A percentile compares a stretch with the other conserved stretches of the same genome.
Evolutionary conservation across 2,329 filamentous ascomycete genomes (phyloP).

Genomic region (Ceratocystis variospora): DNA sequence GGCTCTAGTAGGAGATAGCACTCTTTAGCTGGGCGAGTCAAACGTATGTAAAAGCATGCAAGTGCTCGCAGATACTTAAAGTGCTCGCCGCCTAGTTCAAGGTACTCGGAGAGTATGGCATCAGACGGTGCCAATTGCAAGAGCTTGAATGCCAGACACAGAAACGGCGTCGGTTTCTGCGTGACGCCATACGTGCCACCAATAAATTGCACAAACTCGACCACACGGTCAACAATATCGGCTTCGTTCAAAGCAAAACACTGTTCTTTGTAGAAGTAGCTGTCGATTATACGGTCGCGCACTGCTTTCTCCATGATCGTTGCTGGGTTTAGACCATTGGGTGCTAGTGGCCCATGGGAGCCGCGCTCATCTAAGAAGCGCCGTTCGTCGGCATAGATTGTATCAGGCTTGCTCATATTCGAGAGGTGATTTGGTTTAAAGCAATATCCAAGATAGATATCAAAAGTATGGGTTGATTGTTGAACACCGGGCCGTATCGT

Average conservation of each 20-base stretch:
- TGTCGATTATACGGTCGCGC: slow-evolving; percentile 86
- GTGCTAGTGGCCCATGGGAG: slow-evolving; percentile 59
- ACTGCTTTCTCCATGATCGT: slow-evolving; percentile 92
- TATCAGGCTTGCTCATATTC: slow-evolving; percentile 24
- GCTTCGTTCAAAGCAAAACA: slow-evolving; percentile 87
- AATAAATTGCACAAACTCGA: slow-evolving; percentile 65
- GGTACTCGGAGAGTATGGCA: slow-evolving; percentile 65
- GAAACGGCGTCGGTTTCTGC: slow-evolving; percentile 81
- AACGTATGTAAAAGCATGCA: slow-evolving; percentile 81
- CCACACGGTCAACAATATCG: slow-evolving; percentile 75
- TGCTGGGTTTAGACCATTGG: slow-evolving; percentile 82
- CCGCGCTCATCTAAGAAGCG: slow-evolving; percentile 84
- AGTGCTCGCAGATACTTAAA: slow-evolving; percentile 84
- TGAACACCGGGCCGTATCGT: not conserved
- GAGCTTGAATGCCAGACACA: slow-evolving; percentile 90
- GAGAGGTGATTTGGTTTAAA: too few relatives aligned
- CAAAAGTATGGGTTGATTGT: not conserved
- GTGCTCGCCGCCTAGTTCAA: slow-evolving; percentile 58
- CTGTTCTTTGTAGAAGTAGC: slow-evolving; percentile 97
- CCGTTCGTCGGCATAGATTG: slow-evolving; percentile 66
- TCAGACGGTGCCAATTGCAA: slow-evolving; percentile 73
- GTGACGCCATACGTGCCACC: slow-evolving; percentile 75
- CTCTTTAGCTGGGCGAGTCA: slow-evolving; percentile 70
- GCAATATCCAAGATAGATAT: not conserved
- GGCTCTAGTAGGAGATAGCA: slow-evolving; percentile 73